phyloP scores from a whole-genome alignment of 2,329 filamentous ascomycete species.

The Tolypocladium album region DNA sequence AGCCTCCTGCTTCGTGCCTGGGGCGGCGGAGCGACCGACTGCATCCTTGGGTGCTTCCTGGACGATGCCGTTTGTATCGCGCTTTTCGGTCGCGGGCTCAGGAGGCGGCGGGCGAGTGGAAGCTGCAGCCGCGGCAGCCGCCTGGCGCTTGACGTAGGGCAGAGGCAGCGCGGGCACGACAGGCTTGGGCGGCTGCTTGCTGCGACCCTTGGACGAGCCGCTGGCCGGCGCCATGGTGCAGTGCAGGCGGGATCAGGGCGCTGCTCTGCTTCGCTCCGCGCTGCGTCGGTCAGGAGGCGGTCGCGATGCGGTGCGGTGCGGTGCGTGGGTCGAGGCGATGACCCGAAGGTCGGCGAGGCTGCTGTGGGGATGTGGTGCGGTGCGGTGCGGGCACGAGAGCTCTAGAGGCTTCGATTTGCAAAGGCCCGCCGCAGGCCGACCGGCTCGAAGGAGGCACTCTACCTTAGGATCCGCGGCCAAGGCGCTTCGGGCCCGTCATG shows the following conservation, averaged over 20 bases:
- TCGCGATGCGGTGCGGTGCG: background rate
- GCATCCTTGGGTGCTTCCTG: background rate
- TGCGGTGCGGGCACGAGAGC: conserved; percentile 2
- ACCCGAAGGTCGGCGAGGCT: conserved; percentile 3
- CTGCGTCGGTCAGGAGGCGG: background rate
- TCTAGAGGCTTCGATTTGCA: conserved; percentile 9
- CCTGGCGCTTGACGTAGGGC: conserved; percentile 26
- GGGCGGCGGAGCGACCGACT: background rate
- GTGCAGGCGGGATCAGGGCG: conserved; percentile 1
- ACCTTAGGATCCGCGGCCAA: conserved; percentile 16
- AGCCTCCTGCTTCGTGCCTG: background rate
- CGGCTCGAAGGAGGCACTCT: conserved; percentile 9
- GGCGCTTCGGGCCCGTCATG: conserved; percentile 20
- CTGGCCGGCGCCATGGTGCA: conserved; percentile 21
- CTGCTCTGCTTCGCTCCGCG: background rate
- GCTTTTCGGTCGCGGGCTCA: background rate
- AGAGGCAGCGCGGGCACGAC: conserved; percentile 28
- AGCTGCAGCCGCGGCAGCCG: conserved; percentile 17
- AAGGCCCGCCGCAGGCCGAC: conserved; percentile 10
- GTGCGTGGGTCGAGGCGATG: background rate
- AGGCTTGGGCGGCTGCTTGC: conserved; percentile 20
- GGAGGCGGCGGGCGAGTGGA: conserved; percentile 7
- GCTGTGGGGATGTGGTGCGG: background rate
- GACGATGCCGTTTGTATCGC: background rate
- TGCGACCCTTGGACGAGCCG: conserved; percentile 21